Percentiles rank a stretch among this genome's conserved stretches.
Evolutionary conservation across 306 rosid genomes (phyloP).

Genomic region (Sesbania bispinosa): DNA sequence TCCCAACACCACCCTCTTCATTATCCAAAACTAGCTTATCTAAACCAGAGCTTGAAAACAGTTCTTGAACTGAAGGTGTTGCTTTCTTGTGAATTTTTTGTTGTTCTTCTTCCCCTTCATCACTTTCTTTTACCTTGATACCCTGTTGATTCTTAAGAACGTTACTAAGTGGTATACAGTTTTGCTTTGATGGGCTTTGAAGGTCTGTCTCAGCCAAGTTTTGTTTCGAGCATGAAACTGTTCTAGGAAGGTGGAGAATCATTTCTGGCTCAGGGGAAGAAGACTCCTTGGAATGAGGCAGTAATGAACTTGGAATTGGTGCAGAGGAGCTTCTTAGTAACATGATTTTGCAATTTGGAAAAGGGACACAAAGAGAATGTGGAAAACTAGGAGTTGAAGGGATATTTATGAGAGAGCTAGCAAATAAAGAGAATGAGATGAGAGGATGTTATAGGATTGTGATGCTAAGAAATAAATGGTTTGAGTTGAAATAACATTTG

Average conservation of each 20-base stretch:
- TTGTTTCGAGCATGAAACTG: conserved; percentile 28
- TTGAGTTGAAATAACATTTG: not conserved
- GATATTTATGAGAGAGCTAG: not conserved
- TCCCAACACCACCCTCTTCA: conserved; percentile 22
- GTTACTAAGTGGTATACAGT: not conserved
- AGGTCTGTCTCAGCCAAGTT: conserved; percentile 25
- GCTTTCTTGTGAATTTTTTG: not conserved
- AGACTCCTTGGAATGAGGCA: conserved; percentile 38
- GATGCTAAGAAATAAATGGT: not conserved
- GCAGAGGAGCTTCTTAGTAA: conserved; percentile 60
- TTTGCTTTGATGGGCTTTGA: conserved; percentile 22
- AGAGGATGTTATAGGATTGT: no score
- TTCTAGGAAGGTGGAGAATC: conserved; percentile 31
- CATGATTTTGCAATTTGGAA: conserved; percentile 37
- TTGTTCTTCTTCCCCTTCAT: not conserved
- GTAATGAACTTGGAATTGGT: conserved; percentile 50
- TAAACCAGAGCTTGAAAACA: conserved; percentile 54
- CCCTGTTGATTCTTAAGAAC: not conserved
- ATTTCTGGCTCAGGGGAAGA: conserved; percentile 38
- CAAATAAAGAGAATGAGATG: not conserved
- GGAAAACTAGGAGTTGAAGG: not conserved
- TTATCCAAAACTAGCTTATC: conserved; percentile 8
- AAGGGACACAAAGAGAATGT: not conserved
- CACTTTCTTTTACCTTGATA: conserved; percentile 19
- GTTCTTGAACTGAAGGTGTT: conserved; percentile 29